These are phyloP conservation scores for Cladochytrium replicatum DNA, from an alignment of 192 early-diverging fungal genomes.

Conservation along the genomic window DNA sequence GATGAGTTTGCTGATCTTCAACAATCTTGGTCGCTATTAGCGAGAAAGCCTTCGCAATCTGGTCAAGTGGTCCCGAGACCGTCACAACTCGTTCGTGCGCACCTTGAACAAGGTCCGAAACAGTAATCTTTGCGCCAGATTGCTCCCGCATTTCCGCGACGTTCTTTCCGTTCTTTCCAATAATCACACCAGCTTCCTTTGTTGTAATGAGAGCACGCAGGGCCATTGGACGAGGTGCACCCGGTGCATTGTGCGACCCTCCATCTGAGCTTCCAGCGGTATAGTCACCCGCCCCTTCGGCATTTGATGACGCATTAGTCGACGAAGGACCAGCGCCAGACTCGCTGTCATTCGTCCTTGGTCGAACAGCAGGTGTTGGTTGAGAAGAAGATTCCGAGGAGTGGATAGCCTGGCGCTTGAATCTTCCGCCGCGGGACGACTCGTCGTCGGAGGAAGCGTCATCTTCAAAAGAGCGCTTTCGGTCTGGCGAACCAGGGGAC, in stretches of 20 bases:
- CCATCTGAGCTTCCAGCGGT: too few relatives aligned
- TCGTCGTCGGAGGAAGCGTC: conserved; percentile 23
- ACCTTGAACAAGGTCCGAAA: conserved; percentile 80
- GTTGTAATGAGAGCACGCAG: conserved; percentile 86
- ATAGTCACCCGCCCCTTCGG: too few relatives aligned
- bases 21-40: conserved; percentile 51
- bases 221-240: conserved; percentile 29
- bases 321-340: too few relatives aligned
- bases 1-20: conserved; percentile 29
- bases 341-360: too few relatives aligned
- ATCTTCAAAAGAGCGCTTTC: conserved; percentile 28
- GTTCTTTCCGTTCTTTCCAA: conserved; percentile 67
- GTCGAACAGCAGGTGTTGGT: too few relatives aligned
- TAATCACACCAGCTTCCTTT: conserved; percentile 83
- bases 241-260: background rate
- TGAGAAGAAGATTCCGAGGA: background rate
- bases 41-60: conserved; percentile 58
- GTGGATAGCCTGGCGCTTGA: conserved; percentile 25
- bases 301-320: too few relatives aligned
- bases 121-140: conserved; percentile 82
- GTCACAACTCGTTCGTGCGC: conserved; percentile 68
- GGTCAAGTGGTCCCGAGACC: conserved; percentile 31
- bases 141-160: conserved; percentile 78
- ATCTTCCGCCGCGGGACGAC: conserved; percentile 10
- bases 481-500: conserved; percentile 36